These are phyloP conservation scores for Diutina rugosa DNA, from an alignment of 1,139 yeast genomes.

Conservation along the genomic window DNA sequence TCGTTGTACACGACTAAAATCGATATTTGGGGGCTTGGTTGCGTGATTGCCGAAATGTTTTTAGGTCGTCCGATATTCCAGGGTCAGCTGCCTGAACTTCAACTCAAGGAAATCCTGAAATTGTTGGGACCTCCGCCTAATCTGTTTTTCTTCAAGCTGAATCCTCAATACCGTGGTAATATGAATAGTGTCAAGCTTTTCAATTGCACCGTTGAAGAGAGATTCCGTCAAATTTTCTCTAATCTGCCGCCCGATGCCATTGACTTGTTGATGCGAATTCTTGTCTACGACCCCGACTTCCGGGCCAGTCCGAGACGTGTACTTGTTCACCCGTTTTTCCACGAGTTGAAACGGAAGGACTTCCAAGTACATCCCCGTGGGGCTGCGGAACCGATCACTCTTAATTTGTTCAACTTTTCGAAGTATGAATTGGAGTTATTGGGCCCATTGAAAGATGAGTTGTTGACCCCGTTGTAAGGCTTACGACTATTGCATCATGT, in stretches of 20 bases:
- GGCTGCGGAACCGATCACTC: slow-evolving; percentile 23
- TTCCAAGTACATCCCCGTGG: slow-evolving; percentile 51
- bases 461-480: neutral
- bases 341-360: slow-evolving; percentile 45
- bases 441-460: slow-evolving; percentile 17
- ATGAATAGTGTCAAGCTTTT: slow-evolving; percentile 58
- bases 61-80: slow-evolving; percentile 74
- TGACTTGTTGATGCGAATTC: slow-evolving; percentile 53
- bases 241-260: slow-evolving; percentile 61
- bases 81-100: slow-evolving; percentile 65
- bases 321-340: slow-evolving; percentile 59
- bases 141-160: slow-evolving; percentile 58
- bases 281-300: slow-evolving; percentile 61
- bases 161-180: slow-evolving; percentile 65
- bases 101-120: slow-evolving; percentile 65
- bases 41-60: slow-evolving; percentile 77
- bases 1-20: slow-evolving; percentile 65
- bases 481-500: neutral
- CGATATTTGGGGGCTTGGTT: slow-evolving; percentile 80
- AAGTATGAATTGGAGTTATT: slow-evolving; percentile 37
- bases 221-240: slow-evolving; percentile 59
- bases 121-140: slow-evolving; percentile 68
- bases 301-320: slow-evolving; percentile 58
- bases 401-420: slow-evolving; percentile 41
- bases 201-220: slow-evolving; percentile 43